Evolutionary conservation across 1,284 basidiomycete genomes (phyloP), one percentile per base, ranked within the genome.

Genomic region (Ganoderma leucocontextum): DNA sequence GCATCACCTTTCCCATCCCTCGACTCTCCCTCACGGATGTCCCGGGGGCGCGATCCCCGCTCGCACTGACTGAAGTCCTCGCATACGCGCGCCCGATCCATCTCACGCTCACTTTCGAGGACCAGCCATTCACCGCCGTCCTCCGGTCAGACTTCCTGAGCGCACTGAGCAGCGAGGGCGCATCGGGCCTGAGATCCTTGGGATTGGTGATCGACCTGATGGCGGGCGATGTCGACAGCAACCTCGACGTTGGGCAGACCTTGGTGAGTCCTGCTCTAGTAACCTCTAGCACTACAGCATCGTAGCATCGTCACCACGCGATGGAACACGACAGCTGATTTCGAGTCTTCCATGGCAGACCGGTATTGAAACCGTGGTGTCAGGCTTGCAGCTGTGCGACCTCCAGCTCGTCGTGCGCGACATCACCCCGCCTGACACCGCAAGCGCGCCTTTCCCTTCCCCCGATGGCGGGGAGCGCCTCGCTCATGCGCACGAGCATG

Each of bases 181-280:
- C 52, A 4, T 25, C 52, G 25, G 25, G 29, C 13, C 4, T 53
- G 25, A 33, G 29, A 7, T 33, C 13, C 13, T 6, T 53, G 52
- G 5, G 4, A 13, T 6, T 53, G 25, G 13, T 7, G 22, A 7
- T 53, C 29, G 52, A 53, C 52, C 10, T 53, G 5, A 53, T 53
- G 52, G 52, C 52, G 52, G 52, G 22, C 25, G 41, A 42, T 17
- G 41, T 42, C 41, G 52, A 53, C 52, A 8, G 13, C 0, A 15
- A 9, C 29, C 4, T 53, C 5, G 10, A 53, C 13, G 10, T 33
- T 5, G 52, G 9, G 4, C 25, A 6, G 2, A 29, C 4, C 52
- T 53, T 53, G 52, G 52, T 53, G 52, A 53, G 52, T 22, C 10
- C 44, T 22, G 44, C 22, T n/a, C n/a, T n/a, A n/a, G n/a, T n/a